A percentile compares a stretch with the other conserved stretches of the same genome.
Conservation (phyloP, 495 filamentous ascomycete species). For the Penicillium lividum region DNA sequence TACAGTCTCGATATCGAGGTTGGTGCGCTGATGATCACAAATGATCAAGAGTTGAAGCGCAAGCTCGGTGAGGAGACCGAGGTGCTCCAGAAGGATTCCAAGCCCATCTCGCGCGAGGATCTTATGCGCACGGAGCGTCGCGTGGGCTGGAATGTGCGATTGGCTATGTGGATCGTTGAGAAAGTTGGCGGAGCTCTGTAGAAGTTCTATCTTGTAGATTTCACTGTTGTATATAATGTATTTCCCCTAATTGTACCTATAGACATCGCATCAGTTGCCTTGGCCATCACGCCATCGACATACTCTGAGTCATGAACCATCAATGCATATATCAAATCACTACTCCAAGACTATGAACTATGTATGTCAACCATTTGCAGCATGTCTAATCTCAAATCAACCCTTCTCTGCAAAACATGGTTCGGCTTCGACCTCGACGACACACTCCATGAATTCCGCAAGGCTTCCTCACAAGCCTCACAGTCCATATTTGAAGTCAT, state of each 20-base stretch:
- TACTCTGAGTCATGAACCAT: neutral
- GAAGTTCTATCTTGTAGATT: neutral
- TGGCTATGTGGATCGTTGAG: conserved; percentile 88
- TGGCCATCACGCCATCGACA: neutral
- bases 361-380: too few relatives aligned
- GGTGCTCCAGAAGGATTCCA: conserved; percentile 74
- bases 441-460: conserved; percentile 44
- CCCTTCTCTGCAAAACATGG: conserved; percentile 26
- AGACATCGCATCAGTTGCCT: neutral
- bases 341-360: too few relatives aligned
- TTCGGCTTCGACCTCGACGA: conserved; percentile 47
- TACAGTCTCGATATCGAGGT: conserved; percentile 90
- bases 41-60: conserved; percentile 69
- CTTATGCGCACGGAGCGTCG: conserved; percentile 76
- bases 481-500: conserved; percentile 25
- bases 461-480: conserved; percentile 32
- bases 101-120: conserved; percentile 66
- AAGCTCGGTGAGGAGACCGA: conserved; percentile 74
- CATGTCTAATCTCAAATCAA: neutral
- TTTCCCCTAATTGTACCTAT: conserved; percentile 19
- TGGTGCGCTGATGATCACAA: conserved; percentile 81
- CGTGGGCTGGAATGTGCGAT: conserved; percentile 79
- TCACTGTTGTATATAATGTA: conserved; percentile 2
- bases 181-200: conserved; percentile 69
- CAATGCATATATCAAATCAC: neutral